These are phyloP conservation scores for Beauveria brongniartii DNA, from an alignment of 2,329 filamentous ascomycete genomes.

Conservation along the genomic window DNA sequence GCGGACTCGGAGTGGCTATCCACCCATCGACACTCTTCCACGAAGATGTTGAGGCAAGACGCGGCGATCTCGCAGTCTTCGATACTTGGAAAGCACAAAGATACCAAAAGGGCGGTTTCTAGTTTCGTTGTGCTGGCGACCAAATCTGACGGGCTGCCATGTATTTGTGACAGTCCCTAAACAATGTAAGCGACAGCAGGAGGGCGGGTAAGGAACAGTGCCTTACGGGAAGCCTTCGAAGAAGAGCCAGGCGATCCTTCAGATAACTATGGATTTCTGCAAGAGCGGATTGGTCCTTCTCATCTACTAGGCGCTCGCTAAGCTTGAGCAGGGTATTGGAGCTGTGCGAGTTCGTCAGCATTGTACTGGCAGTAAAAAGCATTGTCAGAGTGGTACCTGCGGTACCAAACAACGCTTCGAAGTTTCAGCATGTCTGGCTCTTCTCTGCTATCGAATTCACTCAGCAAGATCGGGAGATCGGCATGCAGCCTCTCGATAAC, in stretches of 20 bases:
- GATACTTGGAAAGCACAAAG: conserved; percentile 57
- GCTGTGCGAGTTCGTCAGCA: conserved; percentile 15
- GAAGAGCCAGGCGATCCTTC: conserved; percentile 43
- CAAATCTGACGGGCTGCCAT: conserved; percentile 48
- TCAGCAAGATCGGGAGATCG: conserved; percentile 21
- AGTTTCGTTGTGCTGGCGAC: conserved; percentile 44
- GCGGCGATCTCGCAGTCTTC: conserved; percentile 58
- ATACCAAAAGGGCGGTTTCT: conserved; percentile 55
- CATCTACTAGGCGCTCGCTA: conserved; percentile 38
- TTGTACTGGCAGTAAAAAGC: not conserved
- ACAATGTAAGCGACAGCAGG: not conserved
- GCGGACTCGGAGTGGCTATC: conserved; percentile 41
- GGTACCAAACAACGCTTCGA: conserved; percentile 40
- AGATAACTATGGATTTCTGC: conserved; percentile 47
- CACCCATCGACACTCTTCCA: conserved; percentile 52
- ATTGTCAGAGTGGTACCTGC: conserved; percentile 33
- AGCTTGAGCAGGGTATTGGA: conserved; percentile 36
- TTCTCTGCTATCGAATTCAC: conserved; percentile 18
- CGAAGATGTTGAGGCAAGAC: conserved; percentile 50
- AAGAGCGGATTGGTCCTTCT: conserved; percentile 36
- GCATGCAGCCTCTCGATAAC: conserved; percentile 41
- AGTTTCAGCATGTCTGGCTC: conserved; percentile 21
- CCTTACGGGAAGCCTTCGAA: conserved; percentile 42
- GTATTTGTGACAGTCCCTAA: conserved; percentile 46
- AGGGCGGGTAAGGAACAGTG: not conserved